Conservation (phyloP, 78 protist genomes). For the Dictyostelium citrinum region DNA sequence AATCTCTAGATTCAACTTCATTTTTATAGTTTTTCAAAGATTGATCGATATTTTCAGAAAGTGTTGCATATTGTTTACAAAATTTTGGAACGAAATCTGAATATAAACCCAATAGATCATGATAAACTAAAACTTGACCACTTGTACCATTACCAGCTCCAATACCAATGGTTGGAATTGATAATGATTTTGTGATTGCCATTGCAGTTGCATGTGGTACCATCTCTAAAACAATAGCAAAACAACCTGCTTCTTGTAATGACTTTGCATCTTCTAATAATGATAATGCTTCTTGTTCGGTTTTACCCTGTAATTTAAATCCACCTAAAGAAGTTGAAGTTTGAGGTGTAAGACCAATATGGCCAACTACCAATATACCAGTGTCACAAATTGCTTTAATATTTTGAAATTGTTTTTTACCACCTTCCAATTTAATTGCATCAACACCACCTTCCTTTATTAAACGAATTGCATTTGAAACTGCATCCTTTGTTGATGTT, state of each 20-base stretch:
- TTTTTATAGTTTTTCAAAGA: slow-evolving; percentile 29
- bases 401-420: slow-evolving; percentile 26
- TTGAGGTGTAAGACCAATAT: slow-evolving; percentile 96
- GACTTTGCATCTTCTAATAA: slow-evolving; percentile 92
- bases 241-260: slow-evolving; percentile 93
- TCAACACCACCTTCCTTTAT: slow-evolving; percentile 88
- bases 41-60: slow-evolving; percentile 7
- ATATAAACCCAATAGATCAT: slow-evolving; percentile 91
- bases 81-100: slow-evolving; percentile 87
- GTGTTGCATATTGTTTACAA: slow-evolving; percentile 81
- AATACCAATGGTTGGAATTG: slow-evolving; percentile 95
- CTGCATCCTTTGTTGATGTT: slow-evolving; percentile 73
- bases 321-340: slow-evolving; percentile 89
- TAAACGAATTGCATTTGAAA: slow-evolving; percentile 87
- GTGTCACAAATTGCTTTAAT: slow-evolving; percentile 79
- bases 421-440: slow-evolving; percentile 96
- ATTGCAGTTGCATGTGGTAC: slow-evolving; percentile 89
- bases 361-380: slow-evolving; percentile 95
- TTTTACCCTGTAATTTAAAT: slow-evolving; percentile 89
- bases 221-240: slow-evolving; percentile 91
- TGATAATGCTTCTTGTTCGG: slow-evolving; percentile 39
- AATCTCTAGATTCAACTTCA: slow-evolving; percentile 69
- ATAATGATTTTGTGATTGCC: slow-evolving; percentile 77
- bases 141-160: slow-evolving; percentile 93
- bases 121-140: slow-evolving; percentile 94